Evolutionary conservation across 805 yeast species (phyloP).

Genomic region (Millerozyma acaciae): DNA sequence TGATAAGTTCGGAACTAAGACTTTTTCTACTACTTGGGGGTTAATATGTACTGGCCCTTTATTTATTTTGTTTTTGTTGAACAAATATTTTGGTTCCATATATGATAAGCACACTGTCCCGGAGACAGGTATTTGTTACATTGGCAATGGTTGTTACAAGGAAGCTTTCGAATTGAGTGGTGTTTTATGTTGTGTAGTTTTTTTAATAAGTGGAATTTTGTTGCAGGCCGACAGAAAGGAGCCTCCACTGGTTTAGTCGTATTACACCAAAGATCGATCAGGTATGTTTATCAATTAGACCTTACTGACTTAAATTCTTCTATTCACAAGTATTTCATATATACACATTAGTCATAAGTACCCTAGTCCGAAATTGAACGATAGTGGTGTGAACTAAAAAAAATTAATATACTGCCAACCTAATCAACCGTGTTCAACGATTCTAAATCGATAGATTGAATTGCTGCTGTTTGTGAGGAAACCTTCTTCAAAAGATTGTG

Average conservation of each 20-base stretch:
- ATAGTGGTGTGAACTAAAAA: no score
- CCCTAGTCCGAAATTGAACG: no score
- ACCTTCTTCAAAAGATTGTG: conserved; percentile 44
- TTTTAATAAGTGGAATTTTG: no score
- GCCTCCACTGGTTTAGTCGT: no score
- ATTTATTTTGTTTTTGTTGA: conserved; percentile 48
- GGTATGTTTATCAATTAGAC: no score
- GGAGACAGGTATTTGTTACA: conserved; percentile 36
- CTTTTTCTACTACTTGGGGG: conserved; percentile 77
- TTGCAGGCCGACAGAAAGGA: no score
- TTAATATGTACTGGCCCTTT: conserved; percentile 69
- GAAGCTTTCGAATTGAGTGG: conserved; percentile 34
- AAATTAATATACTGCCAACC: no score
- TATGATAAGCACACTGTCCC: conserved; percentile 44
- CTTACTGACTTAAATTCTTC: no score
- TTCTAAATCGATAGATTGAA: conserved; percentile 44
- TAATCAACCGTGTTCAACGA: conserved; percentile 38
- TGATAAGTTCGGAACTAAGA: conserved; percentile 62
- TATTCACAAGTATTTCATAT: no score
- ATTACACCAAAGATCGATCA: no score
- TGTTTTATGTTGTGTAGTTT: no score
- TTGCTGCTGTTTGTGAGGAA: conserved; percentile 36
- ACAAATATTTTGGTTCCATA: conserved; percentile 52
- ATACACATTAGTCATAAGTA: no score
- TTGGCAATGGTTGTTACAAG: conserved; percentile 36